Percentiles rank a stretch among this genome's conserved stretches.
phyloP scores from a whole-genome alignment of 2,329 filamentous ascomycete species.

The Zymoseptoria pseudotritici region DNA sequence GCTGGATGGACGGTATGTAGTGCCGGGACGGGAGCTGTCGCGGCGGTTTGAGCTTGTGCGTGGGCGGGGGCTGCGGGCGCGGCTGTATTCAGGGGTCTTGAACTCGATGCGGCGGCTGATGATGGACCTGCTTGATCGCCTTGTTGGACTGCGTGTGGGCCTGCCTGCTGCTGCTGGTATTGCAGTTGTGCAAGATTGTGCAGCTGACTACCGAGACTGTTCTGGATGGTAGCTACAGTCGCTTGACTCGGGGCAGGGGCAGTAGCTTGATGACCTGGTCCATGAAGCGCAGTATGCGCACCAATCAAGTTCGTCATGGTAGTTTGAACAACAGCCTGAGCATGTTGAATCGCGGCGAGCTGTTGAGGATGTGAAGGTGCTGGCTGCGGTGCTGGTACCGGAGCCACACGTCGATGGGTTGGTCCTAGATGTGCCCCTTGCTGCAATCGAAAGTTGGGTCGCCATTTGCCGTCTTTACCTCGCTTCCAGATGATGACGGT shows the following conservation, averaged over 20 bases:
- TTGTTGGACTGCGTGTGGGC: background rate
- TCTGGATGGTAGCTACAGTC: background rate
- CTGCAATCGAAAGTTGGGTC: slow-evolving; percentile 55
- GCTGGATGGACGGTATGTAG: background rate
- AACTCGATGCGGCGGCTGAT: background rate
- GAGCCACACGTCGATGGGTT: background rate
- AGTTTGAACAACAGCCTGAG: slow-evolving; percentile 15
- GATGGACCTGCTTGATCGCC: background rate
- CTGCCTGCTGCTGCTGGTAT: background rate
- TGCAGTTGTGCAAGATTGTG: background rate
- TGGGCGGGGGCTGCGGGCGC: background rate
- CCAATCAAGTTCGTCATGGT: slow-evolving; percentile 3
- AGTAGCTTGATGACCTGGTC: slow-evolving; percentile 11
- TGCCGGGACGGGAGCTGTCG: background rate
- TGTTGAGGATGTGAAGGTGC: slow-evolving; percentile 6
- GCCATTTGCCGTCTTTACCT: slow-evolving; percentile 74
- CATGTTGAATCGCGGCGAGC: slow-evolving; percentile 6
- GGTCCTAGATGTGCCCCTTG: slow-evolving; percentile 17
- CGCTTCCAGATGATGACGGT: slow-evolving; percentile 86
- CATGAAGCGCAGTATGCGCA: background rate
- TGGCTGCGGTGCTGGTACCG: slow-evolving; percentile 3
- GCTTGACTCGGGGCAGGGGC: slow-evolving; percentile 5
- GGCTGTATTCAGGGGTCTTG: background rate
- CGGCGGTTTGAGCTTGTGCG: background rate
- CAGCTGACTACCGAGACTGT: background rate